Percentiles rank a stretch among this genome's conserved stretches.
These are phyloP conservation scores for Scutellaria minor DNA, from an alignment of 257 asterid genomes.

Conservation along the genomic window DNA sequence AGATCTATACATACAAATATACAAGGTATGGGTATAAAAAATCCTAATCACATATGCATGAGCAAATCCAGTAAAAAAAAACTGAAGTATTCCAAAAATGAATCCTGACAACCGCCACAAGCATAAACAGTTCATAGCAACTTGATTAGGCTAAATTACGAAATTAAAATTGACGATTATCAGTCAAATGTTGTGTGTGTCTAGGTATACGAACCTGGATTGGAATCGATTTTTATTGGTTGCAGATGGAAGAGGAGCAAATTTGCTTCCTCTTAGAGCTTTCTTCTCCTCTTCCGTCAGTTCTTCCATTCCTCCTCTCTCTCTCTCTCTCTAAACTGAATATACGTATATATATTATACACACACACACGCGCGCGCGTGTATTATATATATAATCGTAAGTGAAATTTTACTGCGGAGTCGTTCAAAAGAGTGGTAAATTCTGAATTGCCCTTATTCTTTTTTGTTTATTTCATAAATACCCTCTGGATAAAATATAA, in stretches of 20 bases:
- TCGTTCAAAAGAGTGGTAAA: too few relatives aligned
- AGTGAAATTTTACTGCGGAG: too few relatives aligned
- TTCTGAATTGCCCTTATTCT: too few relatives aligned
- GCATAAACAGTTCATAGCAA: not conserved
- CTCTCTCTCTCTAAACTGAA: slow-evolving; percentile 13
- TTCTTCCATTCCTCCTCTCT: slow-evolving; percentile 56
- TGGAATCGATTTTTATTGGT: slow-evolving; percentile 45
- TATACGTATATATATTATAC: not conserved
- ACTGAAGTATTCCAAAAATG: not conserved
- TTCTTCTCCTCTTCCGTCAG: slow-evolving; percentile 85
- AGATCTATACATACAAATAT: slow-evolving; percentile 13
- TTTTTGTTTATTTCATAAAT: too few relatives aligned
- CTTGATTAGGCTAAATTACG: slow-evolving; percentile 15
- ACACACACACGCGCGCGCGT: too few relatives aligned
- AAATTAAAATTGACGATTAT: not conserved
- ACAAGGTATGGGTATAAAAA: not conserved
- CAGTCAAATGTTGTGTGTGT: not conserved
- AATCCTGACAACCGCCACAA: slow-evolving; percentile 14
- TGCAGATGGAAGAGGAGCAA: slow-evolving; percentile 87
- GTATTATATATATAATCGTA: not conserved
- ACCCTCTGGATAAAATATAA: too few relatives aligned
- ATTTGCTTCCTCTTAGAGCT: slow-evolving; percentile 96
- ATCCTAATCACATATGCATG: slow-evolving; percentile 35
- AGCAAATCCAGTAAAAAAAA: not conserved
- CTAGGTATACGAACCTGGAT: slow-evolving; percentile 57